A percentile compares a stretch with the other conserved stretches of the same genome.
Conservation (phyloP, 2,329 filamentous ascomycete species). For the Colletotrichum abscissum region DNA sequence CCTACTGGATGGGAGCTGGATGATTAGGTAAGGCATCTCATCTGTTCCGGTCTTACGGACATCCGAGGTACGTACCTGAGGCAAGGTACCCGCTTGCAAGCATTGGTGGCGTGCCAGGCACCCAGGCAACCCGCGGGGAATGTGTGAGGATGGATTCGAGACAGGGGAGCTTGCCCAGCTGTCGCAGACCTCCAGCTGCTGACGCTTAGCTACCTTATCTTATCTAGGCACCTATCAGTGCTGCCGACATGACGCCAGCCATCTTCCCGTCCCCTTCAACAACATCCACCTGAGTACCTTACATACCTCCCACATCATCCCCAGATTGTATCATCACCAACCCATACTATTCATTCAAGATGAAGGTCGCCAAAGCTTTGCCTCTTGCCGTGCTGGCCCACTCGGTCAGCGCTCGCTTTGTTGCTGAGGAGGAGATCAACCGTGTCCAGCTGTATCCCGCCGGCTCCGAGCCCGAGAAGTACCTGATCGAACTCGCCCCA, state of each 20-base stretch:
- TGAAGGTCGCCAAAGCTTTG: conserved; percentile 66
- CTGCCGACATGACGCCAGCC: conserved; percentile 11
- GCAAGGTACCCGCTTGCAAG: conserved; percentile 1
- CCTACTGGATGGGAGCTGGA: not conserved
- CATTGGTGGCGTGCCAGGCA: conserved; percentile 3
- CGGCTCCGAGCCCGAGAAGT: conserved; percentile 62
- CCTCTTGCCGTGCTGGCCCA: conserved; percentile 67
- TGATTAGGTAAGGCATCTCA: not conserved
- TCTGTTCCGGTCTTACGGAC: not conserved
- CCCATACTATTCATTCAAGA: conserved; percentile 40
- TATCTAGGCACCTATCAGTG: conserved; percentile 10
- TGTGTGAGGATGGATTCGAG: not conserved
- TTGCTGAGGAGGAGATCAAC: conserved; percentile 63
- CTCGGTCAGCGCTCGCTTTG: conserved; percentile 65
- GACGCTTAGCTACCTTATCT: not conserved
- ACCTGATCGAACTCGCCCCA: conserved; percentile 85
- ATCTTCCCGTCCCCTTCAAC: not conserved
- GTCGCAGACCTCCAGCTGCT: conserved; percentile 5
- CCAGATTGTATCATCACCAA: not conserved
- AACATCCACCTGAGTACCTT: conserved; percentile 8
- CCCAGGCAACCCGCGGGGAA: conserved; percentile 5
- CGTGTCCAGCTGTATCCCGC: conserved; percentile 61
- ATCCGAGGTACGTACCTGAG: not conserved
- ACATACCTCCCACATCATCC: conserved; percentile 17
- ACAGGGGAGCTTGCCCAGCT: conserved; percentile 14